phyloP scores from a whole-genome alignment of 208 protist genomes.

The Balamuthia mandrillaris region DNA sequence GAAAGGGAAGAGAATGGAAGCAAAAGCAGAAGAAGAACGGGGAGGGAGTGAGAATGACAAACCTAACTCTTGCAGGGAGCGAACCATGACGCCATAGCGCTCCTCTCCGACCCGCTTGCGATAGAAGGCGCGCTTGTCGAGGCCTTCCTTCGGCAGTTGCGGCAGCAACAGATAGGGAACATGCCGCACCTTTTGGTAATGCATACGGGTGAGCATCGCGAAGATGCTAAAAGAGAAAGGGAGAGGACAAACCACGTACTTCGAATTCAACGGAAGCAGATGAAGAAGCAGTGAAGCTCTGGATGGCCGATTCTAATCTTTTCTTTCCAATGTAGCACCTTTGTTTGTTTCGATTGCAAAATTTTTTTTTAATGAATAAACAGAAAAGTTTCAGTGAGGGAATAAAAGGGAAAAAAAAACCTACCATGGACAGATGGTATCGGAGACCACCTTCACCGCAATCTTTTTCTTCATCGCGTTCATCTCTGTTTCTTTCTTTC shows the following conservation, averaged over 20 bases:
- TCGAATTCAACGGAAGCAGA: background rate
- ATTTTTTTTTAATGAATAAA: too few species aligned
- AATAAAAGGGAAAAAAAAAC: too few species aligned
- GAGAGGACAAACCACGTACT: background rate
- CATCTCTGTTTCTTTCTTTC: too few species aligned
- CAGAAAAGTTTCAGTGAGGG: too few species aligned
- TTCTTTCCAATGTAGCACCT: conserved; percentile 27
- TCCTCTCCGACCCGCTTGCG: background rate
- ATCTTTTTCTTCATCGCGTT: too few species aligned
- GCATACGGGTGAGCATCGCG: background rate
- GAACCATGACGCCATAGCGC: background rate
- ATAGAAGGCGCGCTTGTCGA: background rate
- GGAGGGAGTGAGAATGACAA: too few species aligned
- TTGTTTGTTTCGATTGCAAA: too few species aligned
- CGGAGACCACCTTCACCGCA: too few species aligned
- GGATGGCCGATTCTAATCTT: background rate
- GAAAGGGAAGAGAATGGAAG: too few species aligned
- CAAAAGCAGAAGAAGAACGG: too few species aligned
- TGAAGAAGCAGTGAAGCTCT: background rate
- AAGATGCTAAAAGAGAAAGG: background rate
- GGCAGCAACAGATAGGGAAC: background rate
- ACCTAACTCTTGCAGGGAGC: too few species aligned
- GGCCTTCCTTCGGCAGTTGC: background rate
- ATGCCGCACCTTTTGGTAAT: background rate
- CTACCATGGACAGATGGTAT: too few species aligned